phyloP scores from a whole-genome alignment of 768 basidiomycete genomes.

The Collybia nuda region DNA sequence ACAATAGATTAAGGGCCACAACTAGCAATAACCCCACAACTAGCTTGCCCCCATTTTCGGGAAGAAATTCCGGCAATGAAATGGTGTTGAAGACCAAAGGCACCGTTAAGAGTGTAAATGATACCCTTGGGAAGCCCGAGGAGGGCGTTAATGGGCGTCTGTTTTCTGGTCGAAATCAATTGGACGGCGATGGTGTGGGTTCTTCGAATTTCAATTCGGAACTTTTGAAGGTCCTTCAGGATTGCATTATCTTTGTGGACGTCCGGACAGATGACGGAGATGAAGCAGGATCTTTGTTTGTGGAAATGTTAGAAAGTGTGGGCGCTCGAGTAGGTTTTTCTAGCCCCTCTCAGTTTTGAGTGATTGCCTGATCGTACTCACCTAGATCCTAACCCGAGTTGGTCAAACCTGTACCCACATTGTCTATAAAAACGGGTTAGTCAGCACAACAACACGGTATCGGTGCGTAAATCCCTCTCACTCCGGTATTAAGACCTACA shows the following conservation, averaged over 20 bases:
- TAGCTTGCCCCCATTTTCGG: slow-evolving; percentile 1
- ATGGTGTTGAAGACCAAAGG: slow-evolving; percentile 3
- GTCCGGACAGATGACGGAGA: slow-evolving; percentile 83
- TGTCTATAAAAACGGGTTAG: slow-evolving; percentile 79
- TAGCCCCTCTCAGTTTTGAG: too few relatives aligned
- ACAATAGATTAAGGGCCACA: slow-evolving; percentile 34
- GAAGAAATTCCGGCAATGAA: slow-evolving; percentile 4
- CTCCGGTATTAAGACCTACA: background rate
- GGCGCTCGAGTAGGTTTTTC: slow-evolving; percentile 67
- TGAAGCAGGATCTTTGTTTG: slow-evolving; percentile 78
- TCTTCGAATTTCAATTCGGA: slow-evolving; percentile 24
- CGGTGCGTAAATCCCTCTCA: slow-evolving; percentile 39
- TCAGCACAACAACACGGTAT: slow-evolving; percentile 73
- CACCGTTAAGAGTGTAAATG: slow-evolving; percentile 10
- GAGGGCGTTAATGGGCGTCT: slow-evolving; percentile 17
- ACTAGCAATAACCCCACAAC: slow-evolving; percentile 36
- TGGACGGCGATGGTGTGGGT: slow-evolving; percentile 8
- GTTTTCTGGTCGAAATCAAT: slow-evolving; percentile 14
- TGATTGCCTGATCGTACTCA: background rate
- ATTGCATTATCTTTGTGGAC: slow-evolving; percentile 84
- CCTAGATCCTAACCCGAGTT: slow-evolving; percentile 61
- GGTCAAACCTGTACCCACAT: slow-evolving; percentile 81
- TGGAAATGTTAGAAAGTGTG: slow-evolving; percentile 76
- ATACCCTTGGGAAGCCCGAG: slow-evolving; percentile 8
- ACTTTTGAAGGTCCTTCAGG: slow-evolving; percentile 53